Base-by-base conservation (phyloP, 192 early-diverging fungal genomes). In the Entomortierella beljakovae region DNA sequence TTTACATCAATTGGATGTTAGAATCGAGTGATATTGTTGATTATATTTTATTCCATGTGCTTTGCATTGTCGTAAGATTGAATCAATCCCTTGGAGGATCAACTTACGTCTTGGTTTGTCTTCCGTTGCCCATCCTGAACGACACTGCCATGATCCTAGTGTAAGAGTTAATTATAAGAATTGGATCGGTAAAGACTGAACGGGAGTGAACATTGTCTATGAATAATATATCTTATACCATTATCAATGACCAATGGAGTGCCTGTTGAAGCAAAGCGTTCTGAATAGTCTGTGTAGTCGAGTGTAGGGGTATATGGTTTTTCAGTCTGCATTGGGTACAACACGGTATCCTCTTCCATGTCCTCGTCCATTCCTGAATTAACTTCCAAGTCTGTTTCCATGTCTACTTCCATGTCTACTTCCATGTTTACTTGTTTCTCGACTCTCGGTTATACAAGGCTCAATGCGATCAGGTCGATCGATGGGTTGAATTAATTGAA, bases 51-150 rank as follows among this genome's bases (percentile, higher is more conserved):
- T n/a, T n/a, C n/a, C n/a, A n/a, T n/a, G n/a, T n/a, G n/a, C n/a
- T n/a, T n/a, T n/a, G n/a, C n/a, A n/a, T n/a, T n/a, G n/a, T n/a
- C n/a, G n/a, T n/a, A n/a, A n/a, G n/a, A n/a, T n/a, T n/a, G n/a
- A n/a, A n/a, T n/a, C n/a, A n/a, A n/a, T n/a, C n/a, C n/a, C n/a
- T n/a, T n/a, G n/a, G n/a, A n/a, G n/a, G n/a, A n/a, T n/a, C n/a
- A 18, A 81, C 80, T 68, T 85, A 92, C 91, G 61, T 69, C 86
- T 68, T 9, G 91, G 91, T 10, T 49, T 51, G 5, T 71, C 52
- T 51, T 93, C 91, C 1, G 82, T 84, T 10, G 93, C 92, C 93
- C 93, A 97, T 25, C 95, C 95, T 26, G 92, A 94, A 55, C 93
- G 85, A 60, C 93, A 92, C 68, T 86, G 89, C 61, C 87, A 86